Base-by-base conservation (phyloP, 2,329 filamentous ascomycete species). In the Didymella sp. region DNA sequence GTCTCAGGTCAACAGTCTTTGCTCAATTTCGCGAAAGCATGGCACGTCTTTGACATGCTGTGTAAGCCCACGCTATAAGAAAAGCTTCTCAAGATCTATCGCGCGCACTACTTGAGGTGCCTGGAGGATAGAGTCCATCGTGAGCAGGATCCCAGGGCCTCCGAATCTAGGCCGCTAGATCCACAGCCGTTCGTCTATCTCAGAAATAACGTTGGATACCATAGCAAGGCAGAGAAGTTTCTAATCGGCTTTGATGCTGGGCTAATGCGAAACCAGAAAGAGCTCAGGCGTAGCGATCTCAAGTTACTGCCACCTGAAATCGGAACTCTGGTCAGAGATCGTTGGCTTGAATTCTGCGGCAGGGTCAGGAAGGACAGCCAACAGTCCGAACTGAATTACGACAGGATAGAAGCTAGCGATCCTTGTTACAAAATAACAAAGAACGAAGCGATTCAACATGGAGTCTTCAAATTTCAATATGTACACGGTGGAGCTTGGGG, bases 11-110 rank as follows among this genome's bases (percentile, higher is more conserved):
- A 45, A 13, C 31, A 61, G 8, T 30, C 38, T 28, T 42, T 66
- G 35, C 49, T 60, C 17, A 57, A 52, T 11, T 56, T 68, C 19
- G 60, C 52, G 1, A 61, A 66, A 27, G 58, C 55, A 13, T 67
- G 64, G 59, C 54, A 60, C 27, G 24, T 66, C 2, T 52, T 47
- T 5, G 44, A 62, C 8, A 60, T 57, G 49, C 47, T 68, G 21
- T 38, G 50, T 2, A 43, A 62, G 12, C 33, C 47, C 1, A 42
- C 52, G 1, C 22, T 67, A 12, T 61, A 64, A 21, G 60, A 63
- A 25, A 47, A 48, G 17, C 43, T 68, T 11, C 28, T 63, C n/a
- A 53, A 58, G 21, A 51, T 52, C 1, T 68, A 57, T 21, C 56
- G 59, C 41, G 8, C 3, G 11, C 22, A 44, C 25, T 55, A 45